Conservation (phyloP, 2,329 filamentous ascomycete species). For the Gnomoniopsis sp. region DNA sequence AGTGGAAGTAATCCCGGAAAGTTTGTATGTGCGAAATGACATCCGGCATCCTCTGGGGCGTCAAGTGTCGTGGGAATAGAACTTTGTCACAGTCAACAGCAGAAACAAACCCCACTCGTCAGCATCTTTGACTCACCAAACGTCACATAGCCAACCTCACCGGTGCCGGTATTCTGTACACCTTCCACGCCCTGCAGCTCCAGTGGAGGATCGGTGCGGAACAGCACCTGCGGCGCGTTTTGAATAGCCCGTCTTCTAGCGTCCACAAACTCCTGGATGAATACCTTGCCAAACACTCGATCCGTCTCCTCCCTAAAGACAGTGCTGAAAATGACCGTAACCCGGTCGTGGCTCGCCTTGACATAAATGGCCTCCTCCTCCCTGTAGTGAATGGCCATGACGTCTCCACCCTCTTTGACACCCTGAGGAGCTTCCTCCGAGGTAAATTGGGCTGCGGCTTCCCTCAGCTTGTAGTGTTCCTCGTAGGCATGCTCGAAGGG, state of each 20-base stretch:
- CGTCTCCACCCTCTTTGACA: conserved; percentile 80
- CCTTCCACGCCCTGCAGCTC: conserved; percentile 86
- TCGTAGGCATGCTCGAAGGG: conserved; percentile 97
- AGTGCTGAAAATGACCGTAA: conserved; percentile 98
- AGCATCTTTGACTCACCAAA: conserved; percentile 65
- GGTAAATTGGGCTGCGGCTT: conserved; percentile 88
- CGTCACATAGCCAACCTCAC: conserved; percentile 94
- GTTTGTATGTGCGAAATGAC: conserved; percentile 99
- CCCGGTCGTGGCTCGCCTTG: conserved; percentile 94
- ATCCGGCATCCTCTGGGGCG: conserved; percentile 83
- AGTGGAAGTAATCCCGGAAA: conserved; percentile 99
- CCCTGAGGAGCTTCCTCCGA: conserved; percentile 92
- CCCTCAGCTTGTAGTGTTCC: conserved; percentile 80
- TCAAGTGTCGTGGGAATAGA: conserved; percentile 92
- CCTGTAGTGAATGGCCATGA: conserved; percentile 96
- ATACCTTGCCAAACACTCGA: conserved; percentile 95
- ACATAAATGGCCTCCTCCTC: conserved; percentile 99
- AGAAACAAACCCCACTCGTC: not conserved
- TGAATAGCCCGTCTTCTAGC: conserved; percentile 92
- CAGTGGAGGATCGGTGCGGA: conserved; percentile 89
- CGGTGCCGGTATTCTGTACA: conserved; percentile 70
- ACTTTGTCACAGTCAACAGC: conserved; percentile 49
- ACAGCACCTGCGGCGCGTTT: conserved; percentile 96
- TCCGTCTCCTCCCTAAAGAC: conserved; percentile 98
- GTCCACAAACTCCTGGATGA: conserved; percentile 98